Conservation (phyloP, 176 grass and related monocot species). For the Aegilops umbellulata region DNA sequence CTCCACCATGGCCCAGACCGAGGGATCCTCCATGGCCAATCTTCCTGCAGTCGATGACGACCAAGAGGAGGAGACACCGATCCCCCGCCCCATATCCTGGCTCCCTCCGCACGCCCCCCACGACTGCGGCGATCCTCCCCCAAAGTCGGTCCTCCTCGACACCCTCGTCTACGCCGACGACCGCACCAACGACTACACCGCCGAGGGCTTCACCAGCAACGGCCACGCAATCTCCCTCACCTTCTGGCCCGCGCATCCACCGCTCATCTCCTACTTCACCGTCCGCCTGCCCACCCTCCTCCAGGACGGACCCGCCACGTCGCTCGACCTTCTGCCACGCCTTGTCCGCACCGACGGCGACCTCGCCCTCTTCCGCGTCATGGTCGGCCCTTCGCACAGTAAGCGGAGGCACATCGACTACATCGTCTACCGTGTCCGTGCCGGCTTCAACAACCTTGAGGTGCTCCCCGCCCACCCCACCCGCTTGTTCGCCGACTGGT, state of each 20-base stretch:
- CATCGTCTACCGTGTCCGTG: no score
- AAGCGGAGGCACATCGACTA: no score
- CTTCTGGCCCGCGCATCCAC: background rate
- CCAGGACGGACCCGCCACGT: background rate
- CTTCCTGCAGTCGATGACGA: no score
- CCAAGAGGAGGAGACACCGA: no score
- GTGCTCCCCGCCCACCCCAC: background rate
- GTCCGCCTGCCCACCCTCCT: background rate
- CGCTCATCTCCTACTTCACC: background rate
- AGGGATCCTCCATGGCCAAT: no score
- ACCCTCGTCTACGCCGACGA: background rate
- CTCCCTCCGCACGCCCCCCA: background rate
- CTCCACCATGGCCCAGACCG: no score
- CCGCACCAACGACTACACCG: background rate
- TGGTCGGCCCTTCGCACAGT: fast-evolving
- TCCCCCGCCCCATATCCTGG: no score
- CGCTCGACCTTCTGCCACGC: background rate
- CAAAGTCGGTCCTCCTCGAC: background rate
- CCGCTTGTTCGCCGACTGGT: background rate
- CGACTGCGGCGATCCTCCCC: background rate
- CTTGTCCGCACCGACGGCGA: background rate
- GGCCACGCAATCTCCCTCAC: background rate
- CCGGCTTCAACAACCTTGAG: background rate
- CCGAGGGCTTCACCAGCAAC: background rate
- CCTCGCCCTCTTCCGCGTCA: background rate